These are phyloP conservation scores for Arctostaphylos glauca DNA, from an alignment of 148 eudicot genomes.

Conservation along the genomic window DNA sequence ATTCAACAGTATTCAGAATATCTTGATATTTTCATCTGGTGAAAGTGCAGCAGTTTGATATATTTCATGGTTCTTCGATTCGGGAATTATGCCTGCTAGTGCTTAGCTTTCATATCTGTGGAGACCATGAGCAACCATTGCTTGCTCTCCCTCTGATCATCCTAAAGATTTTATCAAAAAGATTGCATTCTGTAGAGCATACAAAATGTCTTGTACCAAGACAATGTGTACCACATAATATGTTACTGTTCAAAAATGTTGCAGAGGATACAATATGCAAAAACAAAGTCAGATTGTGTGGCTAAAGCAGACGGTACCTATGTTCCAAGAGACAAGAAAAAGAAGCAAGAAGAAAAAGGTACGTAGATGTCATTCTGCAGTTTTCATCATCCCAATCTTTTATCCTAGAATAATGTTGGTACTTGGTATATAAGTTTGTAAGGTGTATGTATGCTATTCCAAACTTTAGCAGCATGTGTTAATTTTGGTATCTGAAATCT, in stretches of 20 bases:
- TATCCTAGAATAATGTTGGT: neutral
- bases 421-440: neutral
- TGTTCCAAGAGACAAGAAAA: conserved; percentile 65
- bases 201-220: neutral
- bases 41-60: neutral
- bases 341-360: conserved; percentile 93
- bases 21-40: neutral
- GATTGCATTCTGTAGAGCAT: neutral
- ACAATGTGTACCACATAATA: neutral
- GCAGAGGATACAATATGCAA: conserved; percentile 96
- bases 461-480: neutral
- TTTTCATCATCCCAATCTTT: neutral
- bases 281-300: conserved; percentile 84
- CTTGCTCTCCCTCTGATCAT: neutral
- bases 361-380: conserved; percentile 13
- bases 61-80: neutral
- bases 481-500: conserved; percentile 1
- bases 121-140: neutral
- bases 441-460: neutral
- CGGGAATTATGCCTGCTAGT: neutral
- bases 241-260: neutral
- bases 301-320: conserved; percentile 82
- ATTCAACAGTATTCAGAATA: neutral
- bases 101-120: neutral
- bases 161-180: neutral